These are phyloP conservation scores for Trichoderma lentiforme DNA, from an alignment of 2,329 filamentous ascomycete species.

Conservation along the genomic window DNA sequence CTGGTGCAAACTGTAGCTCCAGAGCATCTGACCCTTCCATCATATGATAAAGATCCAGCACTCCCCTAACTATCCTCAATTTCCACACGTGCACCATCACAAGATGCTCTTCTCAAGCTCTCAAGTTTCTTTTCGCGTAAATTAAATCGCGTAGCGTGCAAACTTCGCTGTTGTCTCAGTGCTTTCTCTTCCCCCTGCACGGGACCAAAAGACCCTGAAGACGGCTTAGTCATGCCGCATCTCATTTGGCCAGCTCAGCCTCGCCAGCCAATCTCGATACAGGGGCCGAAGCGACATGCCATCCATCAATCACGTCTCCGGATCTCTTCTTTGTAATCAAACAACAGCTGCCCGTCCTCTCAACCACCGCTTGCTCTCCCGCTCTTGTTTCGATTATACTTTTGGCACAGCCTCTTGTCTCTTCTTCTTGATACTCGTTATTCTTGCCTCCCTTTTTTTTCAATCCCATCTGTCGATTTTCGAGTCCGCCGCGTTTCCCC, in stretches of 20 bases:
- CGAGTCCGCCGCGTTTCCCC: constrained; percentile 9
- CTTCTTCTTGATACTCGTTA: not conserved
- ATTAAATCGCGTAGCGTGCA: not conserved
- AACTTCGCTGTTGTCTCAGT: not conserved
- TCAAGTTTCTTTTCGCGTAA: not conserved
- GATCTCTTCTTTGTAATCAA: constrained; percentile 17
- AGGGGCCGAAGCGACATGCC: constrained; percentile 11
- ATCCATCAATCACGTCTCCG: constrained; percentile 15
- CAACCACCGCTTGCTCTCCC: not conserved
- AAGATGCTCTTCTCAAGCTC: not conserved
- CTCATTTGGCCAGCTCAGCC: constrained; percentile 16
- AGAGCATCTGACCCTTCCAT: not conserved
- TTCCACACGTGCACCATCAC: not conserved
- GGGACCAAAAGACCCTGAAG: constrained; percentile 2
- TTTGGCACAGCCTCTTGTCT: not conserved
- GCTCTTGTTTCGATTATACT: not conserved
- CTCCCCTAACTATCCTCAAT: not conserved
- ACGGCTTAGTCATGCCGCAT: constrained; percentile 14
- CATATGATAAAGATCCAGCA: not conserved
- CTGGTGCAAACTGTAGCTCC: not conserved
- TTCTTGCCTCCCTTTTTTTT: not conserved
- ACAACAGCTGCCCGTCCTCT: constrained; percentile 8
- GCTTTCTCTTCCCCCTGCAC: not conserved
- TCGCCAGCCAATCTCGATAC: constrained; percentile 17
- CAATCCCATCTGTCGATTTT: not conserved